phyloP scores from a whole-genome alignment of 768 basidiomycete genomes.

The Termitomyces sp. region DNA sequence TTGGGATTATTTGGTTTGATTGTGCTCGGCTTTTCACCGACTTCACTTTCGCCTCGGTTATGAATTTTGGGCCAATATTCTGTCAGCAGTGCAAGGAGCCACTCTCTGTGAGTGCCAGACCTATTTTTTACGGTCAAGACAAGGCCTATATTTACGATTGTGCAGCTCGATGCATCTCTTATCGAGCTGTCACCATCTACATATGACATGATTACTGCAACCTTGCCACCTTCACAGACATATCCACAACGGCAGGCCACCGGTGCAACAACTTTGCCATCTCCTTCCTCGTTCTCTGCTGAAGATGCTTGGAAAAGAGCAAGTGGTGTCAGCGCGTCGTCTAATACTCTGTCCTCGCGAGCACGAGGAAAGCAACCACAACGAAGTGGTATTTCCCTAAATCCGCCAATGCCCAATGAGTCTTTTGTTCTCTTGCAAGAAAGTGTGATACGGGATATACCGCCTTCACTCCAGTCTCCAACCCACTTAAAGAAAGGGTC shows the following conservation, averaged over 20 bases:
- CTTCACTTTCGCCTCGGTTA: conserved; percentile 9
- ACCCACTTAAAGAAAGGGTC: conserved; percentile 39
- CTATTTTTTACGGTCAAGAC: not conserved
- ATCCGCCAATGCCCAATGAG: conserved; percentile 61
- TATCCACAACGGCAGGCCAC: conserved; percentile 32
- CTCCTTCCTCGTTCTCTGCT: conserved; percentile 43
- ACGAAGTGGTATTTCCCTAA: conserved; percentile 21
- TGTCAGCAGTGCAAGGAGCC: conserved; percentile 94
- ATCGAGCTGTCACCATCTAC: conserved; percentile 81
- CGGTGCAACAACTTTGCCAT: conserved; percentile 39
- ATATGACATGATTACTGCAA: conserved; percentile 77
- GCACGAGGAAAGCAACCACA: conserved; percentile 59
- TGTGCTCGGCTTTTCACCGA: too few relatives aligned
- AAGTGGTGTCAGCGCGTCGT: conserved; percentile 31
- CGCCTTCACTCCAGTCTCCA: conserved; percentile 42
- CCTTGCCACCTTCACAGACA: conserved; percentile 51
- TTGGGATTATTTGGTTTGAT: too few relatives aligned
- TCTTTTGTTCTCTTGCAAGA: conserved; percentile 91
- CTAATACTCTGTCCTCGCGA: conserved; percentile 42
- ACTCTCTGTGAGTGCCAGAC: conserved; percentile 51
- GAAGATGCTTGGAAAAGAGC: conserved; percentile 64
- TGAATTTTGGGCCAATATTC: conserved; percentile 42
- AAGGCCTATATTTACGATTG: not conserved
- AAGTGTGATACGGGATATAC: conserved; percentile 69
- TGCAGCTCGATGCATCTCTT: conserved; percentile 84